phyloP scores from a whole-genome alignment of 2,329 filamentous ascomycete genomes.

The Alternaria brassicicola region DNA sequence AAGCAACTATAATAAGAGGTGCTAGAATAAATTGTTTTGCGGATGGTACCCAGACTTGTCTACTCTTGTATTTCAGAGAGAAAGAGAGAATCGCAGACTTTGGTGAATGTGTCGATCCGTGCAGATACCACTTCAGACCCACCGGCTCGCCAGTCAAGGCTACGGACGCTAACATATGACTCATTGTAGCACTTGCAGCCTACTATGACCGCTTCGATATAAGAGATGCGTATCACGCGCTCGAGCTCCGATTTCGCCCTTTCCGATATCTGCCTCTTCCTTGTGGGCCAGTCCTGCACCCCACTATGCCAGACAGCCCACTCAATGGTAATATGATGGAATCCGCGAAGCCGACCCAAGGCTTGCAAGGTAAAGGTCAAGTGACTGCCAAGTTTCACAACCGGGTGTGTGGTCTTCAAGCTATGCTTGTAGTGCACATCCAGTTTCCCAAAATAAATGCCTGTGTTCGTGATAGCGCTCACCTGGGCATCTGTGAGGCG shows the following conservation, averaged over 20 bases:
- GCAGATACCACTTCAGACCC: neutral
- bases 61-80: neutral
- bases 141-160: neutral
- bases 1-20: neutral
- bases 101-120: too few species aligned
- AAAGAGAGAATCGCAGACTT: too few species aligned
- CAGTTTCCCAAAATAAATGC: neutral
- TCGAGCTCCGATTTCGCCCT: neutral
- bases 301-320: neutral
- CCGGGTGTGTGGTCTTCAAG: neutral
- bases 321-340: neutral
- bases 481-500: constrained; percentile 2
- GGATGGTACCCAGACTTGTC: neutral
- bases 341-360: neutral
- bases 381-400: neutral
- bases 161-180: neutral
- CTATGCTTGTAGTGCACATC: neutral
- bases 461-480: constrained; percentile 1
- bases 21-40: neutral
- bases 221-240: neutral
- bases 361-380: neutral
- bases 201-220: neutral
- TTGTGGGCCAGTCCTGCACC: neutral
- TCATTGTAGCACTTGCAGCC: neutral
- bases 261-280: neutral